Base-by-base conservation (phyloP, 2,329 filamentous ascomycete species). In the Trichothecium roseum region DNA sequence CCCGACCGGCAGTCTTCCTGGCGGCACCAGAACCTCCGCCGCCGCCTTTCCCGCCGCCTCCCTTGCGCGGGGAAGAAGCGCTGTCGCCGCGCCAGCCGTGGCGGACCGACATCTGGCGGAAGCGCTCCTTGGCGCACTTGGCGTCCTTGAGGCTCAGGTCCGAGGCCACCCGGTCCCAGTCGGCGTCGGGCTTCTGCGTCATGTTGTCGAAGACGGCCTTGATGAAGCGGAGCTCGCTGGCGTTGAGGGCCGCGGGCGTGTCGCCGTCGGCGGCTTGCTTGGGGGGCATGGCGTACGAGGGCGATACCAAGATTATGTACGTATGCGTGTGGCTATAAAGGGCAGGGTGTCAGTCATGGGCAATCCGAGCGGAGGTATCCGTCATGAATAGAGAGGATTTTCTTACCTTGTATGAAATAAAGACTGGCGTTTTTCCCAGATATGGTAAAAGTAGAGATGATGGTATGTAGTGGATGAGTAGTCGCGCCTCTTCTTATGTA, bases 161-260 rank as follows among this genome's bases (percentile, higher is more conserved):
- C 3, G 29, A 8, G 4, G 62, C 63, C 28, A 68, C 55, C 2
- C 48, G 43, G 13, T 57, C 48, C 52, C 57, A 68, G 46, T 68
- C 49, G 18, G 63, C 54, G 7, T 62, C 55, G 6, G 57, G 58
- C 40, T 58, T 60, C 30, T 54, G 44, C 5, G 47, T 56, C 54
- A 64, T 60, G 44, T 62, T 57, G 44, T 61, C 53, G 39, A 64
- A 63, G 28, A 64, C 48, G 10, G 56, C 54, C 37, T 61, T 59
- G 46, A 64, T 52, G 45, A 63, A 60, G 20, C 54, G 51, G 29
- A 56, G 45, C 26, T 64, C 61, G 15, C 39, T 45, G 2, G 56
- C 51, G 9, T 50, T 62, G 31, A 62, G 47, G 8, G 49, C 52
- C 4, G 18, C 33, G 16, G 48, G 37, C 8, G 39, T 20, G 1